Conservation (phyloP, 2,329 filamentous ascomycete species). For the Aplosporella prunicola region DNA sequence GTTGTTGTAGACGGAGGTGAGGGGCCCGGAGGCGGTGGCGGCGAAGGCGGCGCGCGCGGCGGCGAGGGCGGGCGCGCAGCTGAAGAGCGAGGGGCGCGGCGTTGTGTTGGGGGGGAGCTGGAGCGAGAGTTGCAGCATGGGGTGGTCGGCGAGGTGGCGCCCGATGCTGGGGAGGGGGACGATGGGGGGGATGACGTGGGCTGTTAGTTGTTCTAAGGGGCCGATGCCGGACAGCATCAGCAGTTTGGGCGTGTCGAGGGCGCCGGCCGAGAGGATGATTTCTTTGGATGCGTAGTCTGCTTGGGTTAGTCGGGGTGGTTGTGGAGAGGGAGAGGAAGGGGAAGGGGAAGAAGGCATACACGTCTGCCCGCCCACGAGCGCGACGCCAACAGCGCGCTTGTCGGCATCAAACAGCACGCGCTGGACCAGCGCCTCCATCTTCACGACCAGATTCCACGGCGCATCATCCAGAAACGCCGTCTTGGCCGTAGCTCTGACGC, state of each 20-base stretch:
- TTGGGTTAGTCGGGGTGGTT: background rate
- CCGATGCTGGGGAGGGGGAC: slow-evolving; percentile 35
- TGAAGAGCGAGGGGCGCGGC: slow-evolving; percentile 5
- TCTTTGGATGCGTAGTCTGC: slow-evolving; percentile 18
- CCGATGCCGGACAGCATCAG: slow-evolving; percentile 43
- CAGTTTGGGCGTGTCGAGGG: slow-evolving; percentile 29
- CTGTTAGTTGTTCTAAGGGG: slow-evolving; percentile 31
- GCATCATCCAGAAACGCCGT: slow-evolving; percentile 36
- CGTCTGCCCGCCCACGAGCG: slow-evolving; percentile 17
- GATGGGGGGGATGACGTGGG: slow-evolving; percentile 33
- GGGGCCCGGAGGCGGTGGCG: slow-evolving; percentile 1
- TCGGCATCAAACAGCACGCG: slow-evolving; percentile 20
- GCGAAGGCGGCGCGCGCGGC: slow-evolving; percentile 5
- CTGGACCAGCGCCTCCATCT: slow-evolving; percentile 40
- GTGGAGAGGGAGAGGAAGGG: background rate
- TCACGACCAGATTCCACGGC: slow-evolving; percentile 45
- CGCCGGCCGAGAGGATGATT: slow-evolving; percentile 24
- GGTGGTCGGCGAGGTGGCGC: slow-evolving; percentile 38
- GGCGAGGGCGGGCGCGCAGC: slow-evolving; percentile 1
- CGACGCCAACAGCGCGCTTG: slow-evolving; percentile 21
- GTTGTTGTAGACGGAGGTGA: slow-evolving; percentile 8
- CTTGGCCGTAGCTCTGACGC: slow-evolving; percentile 42
- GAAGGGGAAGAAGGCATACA: background rate
- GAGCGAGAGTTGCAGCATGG: slow-evolving; percentile 12
- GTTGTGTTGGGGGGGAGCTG: background rate